Evolutionary conservation across 306 rosid genomes (phyloP).

Genomic region (Mucuna pruriens): DNA sequence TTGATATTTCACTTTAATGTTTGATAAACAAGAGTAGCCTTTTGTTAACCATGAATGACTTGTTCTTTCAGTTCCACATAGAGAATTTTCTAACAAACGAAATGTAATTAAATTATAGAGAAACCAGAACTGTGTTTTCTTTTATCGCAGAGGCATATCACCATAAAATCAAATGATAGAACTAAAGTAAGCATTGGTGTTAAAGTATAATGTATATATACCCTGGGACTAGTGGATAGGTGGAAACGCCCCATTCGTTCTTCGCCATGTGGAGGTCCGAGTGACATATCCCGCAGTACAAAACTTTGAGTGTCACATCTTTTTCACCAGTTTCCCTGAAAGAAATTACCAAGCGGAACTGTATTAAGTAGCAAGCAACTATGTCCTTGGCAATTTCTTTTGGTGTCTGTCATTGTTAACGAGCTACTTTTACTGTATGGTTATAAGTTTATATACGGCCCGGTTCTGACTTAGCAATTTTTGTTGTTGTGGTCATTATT

Average conservation of each 20-base stretch:
- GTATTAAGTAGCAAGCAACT: too few relatives aligned
- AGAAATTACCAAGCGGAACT: not conserved
- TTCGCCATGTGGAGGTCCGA: slow-evolving; percentile 48
- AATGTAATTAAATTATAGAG: too few relatives aligned
- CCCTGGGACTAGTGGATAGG: slow-evolving; percentile 62
- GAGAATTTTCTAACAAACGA: too few relatives aligned
- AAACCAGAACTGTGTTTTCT: too few relatives aligned
- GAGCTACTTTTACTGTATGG: not conserved
- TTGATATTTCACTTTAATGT: too few relatives aligned
- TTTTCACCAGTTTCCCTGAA: slow-evolving; percentile 41
- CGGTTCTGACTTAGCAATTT: too few relatives aligned
- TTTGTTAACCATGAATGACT: not conserved
- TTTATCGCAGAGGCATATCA: too few relatives aligned
- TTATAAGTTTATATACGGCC: too few relatives aligned
- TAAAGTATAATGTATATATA: not conserved
- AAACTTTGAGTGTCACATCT: too few relatives aligned
- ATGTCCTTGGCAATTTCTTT: not conserved
- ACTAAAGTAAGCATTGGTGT: not conserved
- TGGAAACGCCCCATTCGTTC: slow-evolving; percentile 48
- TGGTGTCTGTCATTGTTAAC: too few relatives aligned
- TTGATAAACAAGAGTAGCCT: not conserved
- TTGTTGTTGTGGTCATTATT: too few relatives aligned
- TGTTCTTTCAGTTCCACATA: too few relatives aligned
- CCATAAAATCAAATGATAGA: not conserved
- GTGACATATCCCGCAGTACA: slow-evolving; percentile 51